phyloP scores from a whole-genome alignment of 164 flowering plant species.

The Magnolia changhungtana region DNA sequence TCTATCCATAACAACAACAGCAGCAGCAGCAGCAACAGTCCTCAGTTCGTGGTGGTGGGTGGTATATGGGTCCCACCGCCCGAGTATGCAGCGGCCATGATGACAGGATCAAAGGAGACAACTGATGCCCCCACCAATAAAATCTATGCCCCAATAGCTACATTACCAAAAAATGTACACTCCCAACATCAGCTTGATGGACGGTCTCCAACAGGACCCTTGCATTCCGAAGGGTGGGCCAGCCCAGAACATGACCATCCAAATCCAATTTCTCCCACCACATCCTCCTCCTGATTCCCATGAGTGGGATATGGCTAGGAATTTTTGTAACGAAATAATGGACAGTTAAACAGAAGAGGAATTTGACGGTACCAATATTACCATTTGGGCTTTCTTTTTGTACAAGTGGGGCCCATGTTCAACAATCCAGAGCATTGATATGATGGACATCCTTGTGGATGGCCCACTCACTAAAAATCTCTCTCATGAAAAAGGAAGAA shows the following conservation, averaged over 20 bases:
- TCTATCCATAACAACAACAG: slow-evolving; percentile 16
- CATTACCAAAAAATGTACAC: not conserved
- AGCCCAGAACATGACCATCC: slow-evolving; percentile 15
- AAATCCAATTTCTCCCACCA: slow-evolving; percentile 37
- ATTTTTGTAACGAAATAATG: not conserved
- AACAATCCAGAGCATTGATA: not conserved
- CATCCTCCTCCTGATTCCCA: slow-evolving; percentile 42
- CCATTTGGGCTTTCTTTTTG: not conserved
- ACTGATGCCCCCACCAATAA: slow-evolving; percentile 16
- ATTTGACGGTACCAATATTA: no score
- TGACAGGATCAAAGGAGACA: slow-evolving; percentile 16
- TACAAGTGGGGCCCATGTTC: not conserved
- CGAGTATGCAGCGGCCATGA: slow-evolving; percentile 30
- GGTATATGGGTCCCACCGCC: slow-evolving; percentile 77
- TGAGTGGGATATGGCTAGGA: not conserved
- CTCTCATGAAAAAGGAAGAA: no score
- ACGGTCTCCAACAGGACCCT: not conserved
- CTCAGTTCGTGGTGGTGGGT: slow-evolving; percentile 66
- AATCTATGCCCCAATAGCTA: slow-evolving; percentile 48
- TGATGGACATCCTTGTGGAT: not conserved
- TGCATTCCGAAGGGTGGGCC: slow-evolving; percentile 13
- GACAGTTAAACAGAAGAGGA: not conserved
- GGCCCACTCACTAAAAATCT: no score
- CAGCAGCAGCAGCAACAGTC: slow-evolving; percentile 19
- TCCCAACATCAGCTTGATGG: slow-evolving; percentile 13